phyloP scores from a whole-genome alignment of 768 basidiomycete species.

The Lentinula sp. region DNA sequence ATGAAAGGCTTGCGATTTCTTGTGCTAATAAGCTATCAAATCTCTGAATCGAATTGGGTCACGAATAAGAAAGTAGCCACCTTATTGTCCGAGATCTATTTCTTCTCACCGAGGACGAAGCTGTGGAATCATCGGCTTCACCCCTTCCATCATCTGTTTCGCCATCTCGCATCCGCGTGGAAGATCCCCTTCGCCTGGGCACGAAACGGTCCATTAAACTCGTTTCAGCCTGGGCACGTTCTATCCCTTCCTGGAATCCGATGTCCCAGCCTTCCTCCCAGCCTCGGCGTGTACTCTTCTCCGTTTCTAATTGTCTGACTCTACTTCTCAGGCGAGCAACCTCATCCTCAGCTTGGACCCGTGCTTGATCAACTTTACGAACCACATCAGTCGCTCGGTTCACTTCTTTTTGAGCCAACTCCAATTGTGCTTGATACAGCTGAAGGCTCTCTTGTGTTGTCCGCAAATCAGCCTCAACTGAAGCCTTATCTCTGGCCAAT shows the following conservation, averaged over 20 bases:
- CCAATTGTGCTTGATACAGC: conserved; percentile 1
- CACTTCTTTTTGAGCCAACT: background rate
- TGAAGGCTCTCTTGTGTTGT: background rate
- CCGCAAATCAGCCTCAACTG: background rate
- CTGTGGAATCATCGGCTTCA: background rate
- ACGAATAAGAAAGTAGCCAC: background rate
- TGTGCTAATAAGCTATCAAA: background rate
- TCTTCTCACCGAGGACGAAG: background rate
- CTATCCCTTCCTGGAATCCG: conserved; percentile 4
- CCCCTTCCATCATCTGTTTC: background rate
- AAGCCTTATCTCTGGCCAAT: background rate
- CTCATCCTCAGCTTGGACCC: conserved; percentile 3
- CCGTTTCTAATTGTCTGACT: background rate
- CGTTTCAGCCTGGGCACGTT: background rate
- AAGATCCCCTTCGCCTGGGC: background rate
- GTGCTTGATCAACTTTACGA: background rate
- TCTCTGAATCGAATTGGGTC: background rate
- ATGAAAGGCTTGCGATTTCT: background rate
- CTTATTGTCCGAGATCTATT: background rate
- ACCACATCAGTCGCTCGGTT: conserved; percentile 3
- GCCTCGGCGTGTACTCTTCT: background rate
- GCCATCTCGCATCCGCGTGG: background rate
- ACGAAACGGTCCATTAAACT: background rate
- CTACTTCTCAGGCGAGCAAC: background rate
- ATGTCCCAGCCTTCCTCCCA: conserved; percentile 8